Percentiles rank a stretch among this genome's conserved stretches.
phyloP scores from a whole-genome alignment of 257 asterid genomes.

The Nyctanthes arbortristis region DNA sequence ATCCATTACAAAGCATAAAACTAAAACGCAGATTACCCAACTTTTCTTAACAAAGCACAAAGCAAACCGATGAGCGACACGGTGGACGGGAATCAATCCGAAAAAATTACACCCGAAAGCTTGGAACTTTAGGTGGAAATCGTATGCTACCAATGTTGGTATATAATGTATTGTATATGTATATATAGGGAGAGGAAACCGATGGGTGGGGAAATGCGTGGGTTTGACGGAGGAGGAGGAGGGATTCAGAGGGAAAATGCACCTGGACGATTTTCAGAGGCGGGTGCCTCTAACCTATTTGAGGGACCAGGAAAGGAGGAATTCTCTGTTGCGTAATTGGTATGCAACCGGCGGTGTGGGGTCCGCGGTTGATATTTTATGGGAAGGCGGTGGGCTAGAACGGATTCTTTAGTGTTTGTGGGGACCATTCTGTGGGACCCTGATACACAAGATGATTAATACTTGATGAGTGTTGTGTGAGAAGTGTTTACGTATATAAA shows the following conservation, averaged over 20 bases:
- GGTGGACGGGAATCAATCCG: slow-evolving; percentile 14
- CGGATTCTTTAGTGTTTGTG: background rate
- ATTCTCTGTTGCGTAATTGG: background rate
- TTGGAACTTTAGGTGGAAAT: background rate
- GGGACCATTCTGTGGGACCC: too few species aligned
- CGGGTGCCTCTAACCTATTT: slow-evolving; percentile 26
- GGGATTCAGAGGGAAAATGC: slow-evolving; percentile 39
- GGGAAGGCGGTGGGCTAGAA: background rate
- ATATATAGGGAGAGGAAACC: slow-evolving; percentile 1
- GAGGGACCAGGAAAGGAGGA: background rate
- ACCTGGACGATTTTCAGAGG: slow-evolving; percentile 44
- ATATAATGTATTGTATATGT: background rate
- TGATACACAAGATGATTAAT: too few species aligned
- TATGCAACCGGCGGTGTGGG: background rate
- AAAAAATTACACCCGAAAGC: background rate
- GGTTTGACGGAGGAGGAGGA: slow-evolving; percentile 35
- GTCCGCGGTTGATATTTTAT: background rate
- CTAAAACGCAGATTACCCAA: background rate
- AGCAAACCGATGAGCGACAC: slow-evolving; percentile 17
- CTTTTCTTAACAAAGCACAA: slow-evolving; percentile 19
- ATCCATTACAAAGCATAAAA: slow-evolving; percentile 46
- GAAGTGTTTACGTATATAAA: too few species aligned
- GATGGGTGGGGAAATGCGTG: slow-evolving; percentile 30
- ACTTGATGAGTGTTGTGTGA: too few species aligned
- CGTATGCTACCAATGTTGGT: background rate